Percentiles rank a stretch among this genome's conserved stretches.
phyloP scores from a whole-genome alignment of 306 rosid species.

The Cajanus cajan region DNA sequence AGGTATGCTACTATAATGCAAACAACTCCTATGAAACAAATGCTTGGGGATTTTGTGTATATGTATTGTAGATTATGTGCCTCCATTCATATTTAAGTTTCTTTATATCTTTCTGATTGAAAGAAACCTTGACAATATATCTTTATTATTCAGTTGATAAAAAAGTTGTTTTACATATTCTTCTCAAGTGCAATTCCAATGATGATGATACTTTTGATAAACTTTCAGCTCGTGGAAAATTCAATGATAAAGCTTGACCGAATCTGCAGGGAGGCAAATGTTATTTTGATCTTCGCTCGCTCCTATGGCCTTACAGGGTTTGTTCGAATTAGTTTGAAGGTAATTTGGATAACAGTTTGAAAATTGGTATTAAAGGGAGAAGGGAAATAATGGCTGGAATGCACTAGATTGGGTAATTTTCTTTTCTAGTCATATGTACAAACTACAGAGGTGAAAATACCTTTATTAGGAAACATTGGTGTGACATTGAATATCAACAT shows the following conservation, averaged over 20 bases:
- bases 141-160: not conserved
- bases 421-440: conserved; percentile 7
- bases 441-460: conserved; percentile 23
- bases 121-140: conserved; percentile 5
- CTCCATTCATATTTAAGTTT: not conserved
- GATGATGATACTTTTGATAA: conserved; percentile 25
- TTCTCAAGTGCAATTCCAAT: conserved; percentile 22
- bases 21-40: not conserved
- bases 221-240: conserved; percentile 75
- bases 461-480: not conserved
- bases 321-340: conserved; percentile 92
- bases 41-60: not conserved
- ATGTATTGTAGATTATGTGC: not conserved
- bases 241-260: conserved; percentile 87
- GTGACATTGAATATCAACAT: not conserved
- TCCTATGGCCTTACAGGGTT: conserved; percentile 95
- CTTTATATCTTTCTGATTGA: not conserved
- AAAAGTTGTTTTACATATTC: not conserved
- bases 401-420: conserved; percentile 8
- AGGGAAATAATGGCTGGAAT: conserved; percentile 21
- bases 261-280: conserved; percentile 84
- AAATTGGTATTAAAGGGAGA: conserved; percentile 5
- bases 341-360: conserved; percentile 29
- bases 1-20: conserved; percentile 51
- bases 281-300: conserved; percentile 81